These are phyloP conservation scores for Diaporthe sp. DNA, from an alignment of 2,329 filamentous ascomycete genomes.

Conservation along the genomic window DNA sequence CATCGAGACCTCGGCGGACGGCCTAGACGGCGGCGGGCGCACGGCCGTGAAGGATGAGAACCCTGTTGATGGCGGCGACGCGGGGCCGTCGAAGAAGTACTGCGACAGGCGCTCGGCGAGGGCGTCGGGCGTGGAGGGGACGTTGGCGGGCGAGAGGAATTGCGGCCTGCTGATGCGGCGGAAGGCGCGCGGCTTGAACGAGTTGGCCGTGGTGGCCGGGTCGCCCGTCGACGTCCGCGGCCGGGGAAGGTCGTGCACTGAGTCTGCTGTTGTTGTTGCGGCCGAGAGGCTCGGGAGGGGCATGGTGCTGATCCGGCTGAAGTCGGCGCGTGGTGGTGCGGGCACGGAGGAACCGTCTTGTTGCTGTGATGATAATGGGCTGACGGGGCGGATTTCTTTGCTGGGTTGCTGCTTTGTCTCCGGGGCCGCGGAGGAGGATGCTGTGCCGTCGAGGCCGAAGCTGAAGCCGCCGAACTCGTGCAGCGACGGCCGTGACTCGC, in stretches of 20 bases:
- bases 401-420: background rate
- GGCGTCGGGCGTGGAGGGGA: conserved; percentile 29
- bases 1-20: conserved; percentile 18
- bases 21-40: background rate
- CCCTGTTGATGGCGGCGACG: background rate
- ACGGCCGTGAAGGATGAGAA: background rate
- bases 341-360: background rate
- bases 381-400: conserved; percentile 11
- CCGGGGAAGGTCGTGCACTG: background rate
- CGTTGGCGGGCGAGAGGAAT: conserved; percentile 35
- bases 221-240: conserved; percentile 35
- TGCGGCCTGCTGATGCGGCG: conserved; percentile 38
- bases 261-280: background rate
- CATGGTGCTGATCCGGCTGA: conserved; percentile 36
- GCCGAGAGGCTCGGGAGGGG: conserved; percentile 28
- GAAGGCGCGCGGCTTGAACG: conserved; percentile 36
- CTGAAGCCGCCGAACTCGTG: conserved; percentile 26
- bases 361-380: conserved; percentile 23
- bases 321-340: conserved; percentile 15
- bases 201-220: conserved; percentile 6
- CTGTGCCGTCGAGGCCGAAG: conserved; percentile 22
- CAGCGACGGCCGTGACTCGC: conserved; percentile 24
- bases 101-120: conserved; percentile 36
- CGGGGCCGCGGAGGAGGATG: background rate
- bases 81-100: conserved; percentile 34